Base-by-base conservation (phyloP, 148 eudicot species). In the Persicaria maculosa region DNA sequence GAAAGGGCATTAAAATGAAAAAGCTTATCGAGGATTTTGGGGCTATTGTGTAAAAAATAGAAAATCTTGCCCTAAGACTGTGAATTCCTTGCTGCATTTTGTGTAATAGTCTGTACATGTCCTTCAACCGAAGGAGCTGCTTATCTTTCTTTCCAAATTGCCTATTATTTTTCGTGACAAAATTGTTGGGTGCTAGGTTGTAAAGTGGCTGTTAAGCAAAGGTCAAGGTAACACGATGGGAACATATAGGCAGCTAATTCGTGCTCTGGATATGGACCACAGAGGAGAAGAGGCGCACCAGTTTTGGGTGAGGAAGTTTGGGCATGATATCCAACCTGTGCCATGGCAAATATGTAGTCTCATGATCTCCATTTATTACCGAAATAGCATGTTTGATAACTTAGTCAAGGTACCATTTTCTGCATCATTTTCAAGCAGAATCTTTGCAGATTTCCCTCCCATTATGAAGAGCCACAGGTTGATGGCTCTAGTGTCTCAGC, bases 171-270 rank as follows among this genome's bases (percentile, higher is more conserved):
- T 25, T 9, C 19, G 6, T 71, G 31, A 22, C 31, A 9, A 17
- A 46, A 71, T 44, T 46, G 31, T 46, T 47, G 73, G 53, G 73
- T 68, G 5, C 67, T 55, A 84, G 87, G 99, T 95, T 17, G 83
- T 90, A 12, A 95, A 95, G 76, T 95, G 99, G 96, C 90, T 91
- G 87, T 79, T 95, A 77, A 92, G 99, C 87, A 95, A 95, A 78
- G 98, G 99, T 64, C 97, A 92, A 81, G 97, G 96, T 69, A 90
- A 81, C 76, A 95, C 99, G 44, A 75, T 82, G 81, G 88, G 88
- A 46, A 92, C 97, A 57, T 92, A 92, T 62, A 90, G 83, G 75
- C 97, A 95, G 82, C 80, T 95, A 44, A 89, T 95, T 44, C 85
- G 83, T 36, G 99, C 99, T 73, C 72, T 95, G 72, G 99, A 92